Evolutionary conservation across 108 stramenopile genomes (phyloP).

Genomic region (Epithemia pelagica): DNA sequence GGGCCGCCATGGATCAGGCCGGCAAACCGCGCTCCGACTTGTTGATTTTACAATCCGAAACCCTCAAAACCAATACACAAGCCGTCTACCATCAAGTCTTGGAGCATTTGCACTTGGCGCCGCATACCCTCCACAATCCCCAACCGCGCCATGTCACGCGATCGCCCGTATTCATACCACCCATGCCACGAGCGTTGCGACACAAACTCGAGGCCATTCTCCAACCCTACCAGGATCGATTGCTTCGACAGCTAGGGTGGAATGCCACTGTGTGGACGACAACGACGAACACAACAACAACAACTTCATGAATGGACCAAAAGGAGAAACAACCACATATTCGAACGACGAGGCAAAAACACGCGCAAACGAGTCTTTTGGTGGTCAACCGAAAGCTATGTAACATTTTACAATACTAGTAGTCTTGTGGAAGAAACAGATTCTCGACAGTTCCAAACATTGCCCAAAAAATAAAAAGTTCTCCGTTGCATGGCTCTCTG

Average conservation of each 20-base stretch:
- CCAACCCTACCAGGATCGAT: not conserved
- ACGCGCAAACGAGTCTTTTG: too few relatives aligned
- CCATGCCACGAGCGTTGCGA: not conserved
- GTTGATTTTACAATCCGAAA: slow-evolving; percentile 66
- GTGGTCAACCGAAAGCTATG: too few relatives aligned
- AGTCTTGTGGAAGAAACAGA: too few relatives aligned
- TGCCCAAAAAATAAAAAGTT: too few relatives aligned
- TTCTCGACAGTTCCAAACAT: too few relatives aligned
- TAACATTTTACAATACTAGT: too few relatives aligned
- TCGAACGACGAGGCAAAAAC: too few relatives aligned
- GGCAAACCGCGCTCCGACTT: slow-evolving; percentile 12
- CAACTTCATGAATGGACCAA: too few relatives aligned
- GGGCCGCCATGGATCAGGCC: slow-evolving; percentile 37
- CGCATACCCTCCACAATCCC: slow-evolving; percentile 2
- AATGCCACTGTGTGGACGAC: not conserved
- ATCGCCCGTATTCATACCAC: not conserved
- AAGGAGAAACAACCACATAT: too few relatives aligned
- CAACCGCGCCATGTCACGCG: not conserved
- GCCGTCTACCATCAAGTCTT: slow-evolving; percentile 19
- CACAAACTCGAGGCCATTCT: not conserved
- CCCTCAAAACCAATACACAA: slow-evolving; percentile 33
- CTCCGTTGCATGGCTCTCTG: too few relatives aligned
- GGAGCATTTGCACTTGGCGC: slow-evolving; percentile 15
- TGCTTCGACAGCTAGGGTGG: not conserved
- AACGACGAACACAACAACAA: not conserved